Base-by-base conservation (phyloP, 129 eudicot species). In the Sambucus nigra region DNA sequence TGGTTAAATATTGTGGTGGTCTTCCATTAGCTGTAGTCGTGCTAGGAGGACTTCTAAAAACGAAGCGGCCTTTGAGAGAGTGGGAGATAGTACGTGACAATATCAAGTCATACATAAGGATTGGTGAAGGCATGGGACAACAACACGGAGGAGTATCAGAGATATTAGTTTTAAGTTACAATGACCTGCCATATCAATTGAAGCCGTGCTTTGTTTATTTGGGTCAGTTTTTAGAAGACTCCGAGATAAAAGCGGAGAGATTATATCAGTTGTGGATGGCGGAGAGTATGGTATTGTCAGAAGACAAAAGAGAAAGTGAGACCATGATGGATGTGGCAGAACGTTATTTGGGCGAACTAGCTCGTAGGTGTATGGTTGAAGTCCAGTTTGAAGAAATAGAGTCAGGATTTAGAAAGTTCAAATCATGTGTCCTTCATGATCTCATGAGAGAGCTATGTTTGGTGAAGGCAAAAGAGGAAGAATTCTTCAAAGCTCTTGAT, bases 191-290 rank as follows among this genome's bases (percentile, higher is more conserved):
- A 28, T 45, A 40, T 46, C 32, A 60, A 13, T 41, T 59, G 14
- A 69, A 69, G 47, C 53, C 60, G 5, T 59, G 68, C 25, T 69
- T 69, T 25, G 62, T 69, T 7, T 47, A 52, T 28, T 25, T 69
- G 52, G 29, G 57, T 6, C 17, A 35, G 11, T 69, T 59, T 10
- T 47, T 48, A 1, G 74, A 69, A 59, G 62, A 60, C 45, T 15
- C 10, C 19, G 33, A 59, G 42, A 69, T 60, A 2, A 48, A 28
- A 11, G 22, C 54, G 0, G 31, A 42, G n/a, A 29, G n/a, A n/a
- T 28, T 59, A 29, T 60, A 33, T 19, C 31, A 27, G 9, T n/a
- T 68, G 25, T 68, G 66, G 67, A 19, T 50, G 16, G 67, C 73
- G 12, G 73, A 68, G 42, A 65, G 67, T 9, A 25, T 68, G 42